Evolutionary conservation across 305 asterid genomes (phyloP).

Genomic region (Fraxinus baroniana): DNA sequence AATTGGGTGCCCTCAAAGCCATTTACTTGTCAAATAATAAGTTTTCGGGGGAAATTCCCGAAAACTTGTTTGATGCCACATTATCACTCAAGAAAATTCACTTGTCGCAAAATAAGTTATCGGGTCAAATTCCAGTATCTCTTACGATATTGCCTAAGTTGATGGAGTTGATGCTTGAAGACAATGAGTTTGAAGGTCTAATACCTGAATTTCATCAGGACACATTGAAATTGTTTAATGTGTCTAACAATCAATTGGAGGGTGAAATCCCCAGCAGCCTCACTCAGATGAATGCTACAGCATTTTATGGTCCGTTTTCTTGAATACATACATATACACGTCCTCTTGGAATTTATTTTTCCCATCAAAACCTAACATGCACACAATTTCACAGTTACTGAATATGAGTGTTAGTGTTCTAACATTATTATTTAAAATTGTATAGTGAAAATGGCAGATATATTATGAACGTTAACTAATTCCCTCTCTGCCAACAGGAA

Average conservation of each 20-base stretch:
- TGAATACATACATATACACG: not conserved
- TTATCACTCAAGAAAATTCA: constrained; percentile 67
- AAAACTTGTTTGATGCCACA: constrained; percentile 54
- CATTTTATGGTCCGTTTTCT: constrained; percentile 54
- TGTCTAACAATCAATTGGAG: constrained; percentile 50
- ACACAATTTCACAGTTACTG: not conserved
- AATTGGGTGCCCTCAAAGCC: constrained; percentile 48
- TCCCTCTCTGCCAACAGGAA: constrained; percentile 40
- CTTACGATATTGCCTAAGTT: constrained; percentile 51
- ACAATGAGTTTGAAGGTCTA: constrained; percentile 57
- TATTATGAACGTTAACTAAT: not conserved
- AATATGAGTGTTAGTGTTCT: not conserved
- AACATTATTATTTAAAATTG: not conserved
- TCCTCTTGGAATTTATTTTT: not conserved
- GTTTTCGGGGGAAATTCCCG: constrained; percentile 63
- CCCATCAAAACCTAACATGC: not conserved
- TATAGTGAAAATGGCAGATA: not conserved
- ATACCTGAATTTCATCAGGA: constrained; percentile 50
- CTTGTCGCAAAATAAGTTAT: constrained; percentile 52
- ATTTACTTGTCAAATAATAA: constrained; percentile 56
- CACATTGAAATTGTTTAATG: constrained; percentile 39
- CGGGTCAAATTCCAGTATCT: constrained; percentile 59
- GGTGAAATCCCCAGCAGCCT: constrained; percentile 61
- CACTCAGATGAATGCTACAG: constrained; percentile 32
- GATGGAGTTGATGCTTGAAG: constrained; percentile 54